Base-by-base conservation (phyloP, 768 basidiomycete species). In the Suillus variegatus region DNA sequence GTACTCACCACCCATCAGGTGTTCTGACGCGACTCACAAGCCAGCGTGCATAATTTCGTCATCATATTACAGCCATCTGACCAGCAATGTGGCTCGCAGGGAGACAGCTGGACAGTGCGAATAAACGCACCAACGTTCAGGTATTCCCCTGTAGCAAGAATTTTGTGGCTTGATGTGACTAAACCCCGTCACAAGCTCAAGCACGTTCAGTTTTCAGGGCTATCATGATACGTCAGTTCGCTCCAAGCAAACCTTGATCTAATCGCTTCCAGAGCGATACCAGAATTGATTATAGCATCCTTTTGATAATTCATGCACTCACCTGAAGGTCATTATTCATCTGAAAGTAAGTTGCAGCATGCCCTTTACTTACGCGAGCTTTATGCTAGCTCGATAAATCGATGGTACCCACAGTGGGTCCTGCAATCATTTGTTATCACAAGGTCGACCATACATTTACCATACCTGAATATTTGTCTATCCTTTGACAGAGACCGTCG, bases 301-400 rank as follows among this genome's bases (percentile, higher is more conserved):
- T 61, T 46, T 62, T 41, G 66, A 60, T 28, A 66, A 55, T 66
- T 65, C 68, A 64, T 67, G 70, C 75, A 60, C 64, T 28, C 18
- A 76, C 76, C 73, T 74, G 66, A 20, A 72, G 67, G 35, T 78
- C 73, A 74, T 67, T 80, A 66, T 79, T 76, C 61, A 81, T 75
- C 71, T 82, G 25, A 79, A 73, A 78, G 68, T 73, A 76, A 62
- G 72, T 74, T 78, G 55, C 62, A 47, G 65, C 66, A 36, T 51
- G 61, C 62, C 64, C 68, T 65, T 18, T 5, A 54, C 28, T 57
- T 60, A 58, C 61, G 60, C 60, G 62, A 55, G 46, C 66, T 64
- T 44, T 61, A 64, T 43, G 25, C 16, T 20, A 28, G 54, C 63
- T 62, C 20, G 52, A 64, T 66, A 65, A 65, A 35, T 55, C 16